Evolutionary conservation across 192 early-diverging fungal species (phyloP).

Genomic region (Coemansia sp.): DNA sequence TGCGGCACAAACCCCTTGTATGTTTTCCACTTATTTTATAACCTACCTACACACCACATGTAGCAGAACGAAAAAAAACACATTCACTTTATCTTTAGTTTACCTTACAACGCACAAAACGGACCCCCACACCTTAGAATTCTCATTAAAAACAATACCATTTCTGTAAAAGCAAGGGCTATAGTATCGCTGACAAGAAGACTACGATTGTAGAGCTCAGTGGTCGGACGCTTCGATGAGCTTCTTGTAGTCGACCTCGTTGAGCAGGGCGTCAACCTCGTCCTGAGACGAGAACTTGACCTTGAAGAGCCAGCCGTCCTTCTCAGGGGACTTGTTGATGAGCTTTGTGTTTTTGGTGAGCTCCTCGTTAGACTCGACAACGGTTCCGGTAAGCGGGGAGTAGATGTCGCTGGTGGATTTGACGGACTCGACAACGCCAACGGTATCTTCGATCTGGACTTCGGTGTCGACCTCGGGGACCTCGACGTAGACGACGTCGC

Average conservation of each 20-base stretch:
- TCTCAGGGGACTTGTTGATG: slow-evolving; percentile 76
- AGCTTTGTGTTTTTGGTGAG: slow-evolving; percentile 70
- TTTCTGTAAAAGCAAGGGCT: neutral
- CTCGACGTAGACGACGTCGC: slow-evolving; percentile 94
- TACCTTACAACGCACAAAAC: neutral
- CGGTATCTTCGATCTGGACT: slow-evolving; percentile 59
- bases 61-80: neutral
- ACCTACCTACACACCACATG: neutral
- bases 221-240: slow-evolving; percentile 50
- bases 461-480: slow-evolving; percentile 67
- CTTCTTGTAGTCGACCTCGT: slow-evolving; percentile 67
- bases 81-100: slow-evolving; percentile 3
- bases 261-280: slow-evolving; percentile 72
- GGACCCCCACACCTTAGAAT: slow-evolving; percentile 2
- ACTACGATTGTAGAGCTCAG: neutral
- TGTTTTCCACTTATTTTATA: slow-evolving; percentile 3
- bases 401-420: slow-evolving; percentile 94
- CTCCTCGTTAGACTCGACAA: slow-evolving; percentile 72
- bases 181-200: neutral
- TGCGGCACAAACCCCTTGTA: neutral
- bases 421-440: slow-evolving; percentile 91
- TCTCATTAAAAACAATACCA: neutral
- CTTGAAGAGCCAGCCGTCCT: slow-evolving; percentile 90
- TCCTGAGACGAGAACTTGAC: slow-evolving; percentile 70
- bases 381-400: slow-evolving; percentile 79